Conservation (phyloP, 768 basidiomycete genomes). For the Hygrophoropsis aurantiaca region DNA sequence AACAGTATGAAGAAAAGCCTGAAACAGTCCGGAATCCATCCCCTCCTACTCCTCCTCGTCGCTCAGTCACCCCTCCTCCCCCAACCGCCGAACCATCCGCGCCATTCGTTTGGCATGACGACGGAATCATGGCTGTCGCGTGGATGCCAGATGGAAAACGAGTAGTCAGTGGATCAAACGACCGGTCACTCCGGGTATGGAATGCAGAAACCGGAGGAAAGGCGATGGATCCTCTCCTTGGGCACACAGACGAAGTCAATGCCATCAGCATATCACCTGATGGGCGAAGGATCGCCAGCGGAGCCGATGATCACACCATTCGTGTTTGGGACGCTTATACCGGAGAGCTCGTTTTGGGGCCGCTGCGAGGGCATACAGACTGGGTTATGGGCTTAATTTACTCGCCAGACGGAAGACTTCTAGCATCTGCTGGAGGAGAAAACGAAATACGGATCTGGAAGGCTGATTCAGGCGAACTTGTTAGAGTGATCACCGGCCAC, state of each 20-base stretch:
- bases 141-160: conserved; percentile 6
- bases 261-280: conserved; percentile 41
- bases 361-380: neutral
- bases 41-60: too few species aligned
- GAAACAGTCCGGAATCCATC: too few species aligned
- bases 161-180: conserved; percentile 1
- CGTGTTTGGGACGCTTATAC: conserved; percentile 5
- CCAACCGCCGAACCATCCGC: too few species aligned
- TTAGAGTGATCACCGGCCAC: conserved; percentile 2
- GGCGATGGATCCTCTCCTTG: conserved; percentile 1
- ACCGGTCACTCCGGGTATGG: conserved; percentile 4
- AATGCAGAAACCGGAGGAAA: conserved; percentile 2
- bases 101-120: neutral
- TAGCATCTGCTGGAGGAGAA: conserved; percentile 11
- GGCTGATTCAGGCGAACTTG: neutral
- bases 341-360: conserved; percentile 1
- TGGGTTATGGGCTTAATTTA: conserved; percentile 1
- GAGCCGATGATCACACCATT: conserved; percentile 30
- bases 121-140: neutral
- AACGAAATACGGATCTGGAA: conserved; percentile 12
- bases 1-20: too few species aligned
- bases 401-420: conserved; percentile 5
- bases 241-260: conserved; percentile 16
- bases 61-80: too few species aligned
- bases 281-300: conserved; percentile 40